Conservation (phyloP, 495 filamentous ascomycete species). For the Arthonia radiata region DNA sequence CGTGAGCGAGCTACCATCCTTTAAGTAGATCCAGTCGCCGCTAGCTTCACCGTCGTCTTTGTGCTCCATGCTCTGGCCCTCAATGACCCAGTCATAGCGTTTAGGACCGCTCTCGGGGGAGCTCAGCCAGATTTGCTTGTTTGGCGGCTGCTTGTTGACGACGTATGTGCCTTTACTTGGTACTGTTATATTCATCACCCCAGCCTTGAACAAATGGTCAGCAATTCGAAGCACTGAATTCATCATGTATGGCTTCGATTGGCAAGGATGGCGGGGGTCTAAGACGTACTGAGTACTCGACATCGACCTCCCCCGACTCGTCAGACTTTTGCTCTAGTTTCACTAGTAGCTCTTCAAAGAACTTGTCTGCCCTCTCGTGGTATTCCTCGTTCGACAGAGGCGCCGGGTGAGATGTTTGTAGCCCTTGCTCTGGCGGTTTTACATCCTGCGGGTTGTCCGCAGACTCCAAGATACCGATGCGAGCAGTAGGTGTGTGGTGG, state of each 20-base stretch:
- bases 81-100: slow-evolving; percentile 63
- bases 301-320: slow-evolving; percentile 22
- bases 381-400: too few relatives aligned
- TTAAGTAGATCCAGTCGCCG: slow-evolving; percentile 64
- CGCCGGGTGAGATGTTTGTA: too few relatives aligned
- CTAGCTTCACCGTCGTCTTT: slow-evolving; percentile 45
- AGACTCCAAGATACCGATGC: too few relatives aligned
- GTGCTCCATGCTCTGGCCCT: slow-evolving; percentile 40
- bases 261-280: slow-evolving; percentile 1
- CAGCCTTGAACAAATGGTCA: slow-evolving; percentile 35
- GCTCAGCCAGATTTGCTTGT: slow-evolving; percentile 92
- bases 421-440: too few relatives aligned
- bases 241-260: not conserved
- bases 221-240: too few relatives aligned
- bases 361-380: slow-evolving; percentile 24
- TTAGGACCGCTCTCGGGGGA: slow-evolving; percentile 84
- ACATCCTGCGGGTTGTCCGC: too few relatives aligned
- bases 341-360: slow-evolving; percentile 21
- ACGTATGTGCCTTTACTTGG: slow-evolving; percentile 52
- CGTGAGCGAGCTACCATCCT: slow-evolving; percentile 51
- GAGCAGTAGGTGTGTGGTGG: too few relatives aligned
- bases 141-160: slow-evolving; percentile 92
- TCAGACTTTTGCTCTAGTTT: slow-evolving; percentile 23
- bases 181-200: slow-evolving; percentile 51
- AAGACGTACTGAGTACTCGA: slow-evolving; percentile 27